These are phyloP conservation scores for Gastrolobium bilobum DNA, from an alignment of 306 rosid species.

Conservation along the genomic window DNA sequence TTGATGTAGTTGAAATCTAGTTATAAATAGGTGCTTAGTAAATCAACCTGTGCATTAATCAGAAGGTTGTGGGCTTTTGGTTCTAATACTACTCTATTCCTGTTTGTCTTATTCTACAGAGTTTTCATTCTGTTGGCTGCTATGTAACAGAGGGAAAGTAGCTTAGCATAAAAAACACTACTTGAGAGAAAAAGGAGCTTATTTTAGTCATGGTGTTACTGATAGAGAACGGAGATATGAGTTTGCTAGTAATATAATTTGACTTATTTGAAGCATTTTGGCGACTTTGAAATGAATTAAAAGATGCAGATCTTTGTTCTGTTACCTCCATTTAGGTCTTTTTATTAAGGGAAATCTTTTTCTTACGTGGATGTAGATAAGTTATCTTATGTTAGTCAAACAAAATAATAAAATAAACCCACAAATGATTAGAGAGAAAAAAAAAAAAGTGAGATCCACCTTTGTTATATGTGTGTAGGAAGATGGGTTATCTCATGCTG, in stretches of 20 bases:
- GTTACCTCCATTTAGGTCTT: too few species aligned
- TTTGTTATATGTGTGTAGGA: too few species aligned
- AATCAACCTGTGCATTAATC: conserved; percentile 46
- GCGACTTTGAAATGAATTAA: background rate
- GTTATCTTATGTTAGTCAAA: too few species aligned
- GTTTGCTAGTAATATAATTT: conserved; percentile 12
- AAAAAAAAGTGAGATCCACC: too few species aligned
- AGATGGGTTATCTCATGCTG: too few species aligned
- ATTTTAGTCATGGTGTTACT: conserved; percentile 21
- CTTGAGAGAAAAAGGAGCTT: conserved; percentile 23
- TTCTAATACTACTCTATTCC: conserved; percentile 44
- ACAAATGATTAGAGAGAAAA: too few species aligned
- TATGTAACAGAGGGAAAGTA: conserved; percentile 48
- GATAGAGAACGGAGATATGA: conserved; percentile 23
- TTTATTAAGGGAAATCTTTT: too few species aligned
- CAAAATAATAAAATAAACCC: too few species aligned
- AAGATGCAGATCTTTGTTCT: too few species aligned
- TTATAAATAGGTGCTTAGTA: conserved; percentile 33
- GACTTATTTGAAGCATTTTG: conserved; percentile 34
- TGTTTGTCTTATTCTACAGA: conserved; percentile 34
- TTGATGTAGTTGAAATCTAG: conserved; percentile 37
- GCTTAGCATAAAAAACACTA: conserved; percentile 9
- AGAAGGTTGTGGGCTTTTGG: conserved; percentile 43
- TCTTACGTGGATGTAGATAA: too few species aligned
- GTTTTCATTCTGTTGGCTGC: conserved; percentile 48